These are phyloP conservation scores for Penicillium alfredii DNA, from an alignment of 495 filamentous ascomycete species.

Conservation along the genomic window DNA sequence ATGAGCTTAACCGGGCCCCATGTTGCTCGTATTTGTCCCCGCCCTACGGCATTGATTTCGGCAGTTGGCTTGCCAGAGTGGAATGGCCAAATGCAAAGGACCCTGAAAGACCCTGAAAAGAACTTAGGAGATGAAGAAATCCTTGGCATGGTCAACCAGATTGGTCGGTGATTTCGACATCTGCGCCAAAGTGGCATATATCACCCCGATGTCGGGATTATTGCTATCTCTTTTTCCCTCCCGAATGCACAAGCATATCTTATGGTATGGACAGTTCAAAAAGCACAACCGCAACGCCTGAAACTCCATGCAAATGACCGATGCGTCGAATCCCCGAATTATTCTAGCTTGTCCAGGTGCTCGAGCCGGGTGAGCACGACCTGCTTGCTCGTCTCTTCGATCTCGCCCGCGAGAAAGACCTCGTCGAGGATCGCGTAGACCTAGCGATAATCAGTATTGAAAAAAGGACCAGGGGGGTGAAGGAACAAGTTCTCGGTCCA, in stretches of 20 bases:
- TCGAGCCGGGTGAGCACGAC: slow-evolving; percentile 91
- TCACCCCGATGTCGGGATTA: background rate
- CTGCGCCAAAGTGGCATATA: slow-evolving; percentile 14
- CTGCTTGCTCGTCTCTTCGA: slow-evolving; percentile 97
- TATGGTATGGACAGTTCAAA: too few relatives aligned
- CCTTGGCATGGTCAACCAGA: slow-evolving; percentile 15
- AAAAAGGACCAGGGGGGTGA: slow-evolving; percentile 1
- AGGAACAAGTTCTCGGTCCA: background rate
- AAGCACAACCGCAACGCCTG: background rate
- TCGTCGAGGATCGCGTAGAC: slow-evolving; percentile 98
- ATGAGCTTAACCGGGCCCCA: slow-evolving; percentile 7
- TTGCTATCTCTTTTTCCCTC: background rate
- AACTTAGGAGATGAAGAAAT: slow-evolving; percentile 3
- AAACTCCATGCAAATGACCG: slow-evolving; percentile 24
- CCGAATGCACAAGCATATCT: background rate
- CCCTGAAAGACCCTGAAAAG: slow-evolving; percentile 1
- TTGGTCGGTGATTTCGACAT: slow-evolving; percentile 22
- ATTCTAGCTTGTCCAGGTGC: slow-evolving; percentile 95
- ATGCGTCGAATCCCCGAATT: slow-evolving; percentile 6
- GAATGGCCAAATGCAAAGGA: background rate
- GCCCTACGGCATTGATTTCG: slow-evolving; percentile 10
- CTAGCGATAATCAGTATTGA: slow-evolving; percentile 36
- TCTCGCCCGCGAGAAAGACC: slow-evolving; percentile 93
- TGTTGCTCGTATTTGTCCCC: slow-evolving; percentile 8
- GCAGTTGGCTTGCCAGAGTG: slow-evolving; percentile 5